Evolutionary conservation across 129 eudicot species (phyloP), one percentile per base, ranked within the genome.

Genomic region (Chrysanthemum makinoi): DNA sequence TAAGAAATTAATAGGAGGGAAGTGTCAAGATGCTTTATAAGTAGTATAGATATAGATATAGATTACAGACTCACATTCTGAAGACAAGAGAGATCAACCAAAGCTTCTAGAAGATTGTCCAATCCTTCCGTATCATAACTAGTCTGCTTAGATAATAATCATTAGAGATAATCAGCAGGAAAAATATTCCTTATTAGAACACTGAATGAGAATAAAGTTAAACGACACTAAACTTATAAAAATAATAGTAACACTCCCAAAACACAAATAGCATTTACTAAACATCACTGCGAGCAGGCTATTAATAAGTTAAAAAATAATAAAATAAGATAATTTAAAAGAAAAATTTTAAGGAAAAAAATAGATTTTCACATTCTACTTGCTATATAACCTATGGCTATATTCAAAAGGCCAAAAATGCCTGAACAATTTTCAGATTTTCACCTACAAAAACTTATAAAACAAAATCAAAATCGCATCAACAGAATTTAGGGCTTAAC

Each of bases 41-140:
- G n/a, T n/a, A n/a, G n/a, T n/a, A n/a, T n/a, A n/a, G n/a, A n/a
- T n/a, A n/a, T n/a, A n/a, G n/a, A n/a, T n/a, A n/a, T n/a, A n/a
- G n/a, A n/a, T 52, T 68, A 48, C 44, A 16, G 30, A 81, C 97
- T 83, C 80, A 91, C 97, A 75, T 88, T 82, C 78, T 86, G 66
- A 51, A 86, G 90, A 76, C 74, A 57, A 75, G 90, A 86, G 54
- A 88, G 84, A 79, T 84, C 92, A 72, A 76, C 75, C 75, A 91
- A 59, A 22, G 89, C 91, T 78, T 80, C 81, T 50, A 88, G 64
- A 52, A 91, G 63, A 60, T 82, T 84, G 53, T 77, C 81, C 81
- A 84, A 51, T 78, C 73, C 83, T 63, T 79, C 86, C 20, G 71
- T 71, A 51, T 80, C 92, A 82, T 79, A 66, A 75, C 80, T 75